Base-by-base conservation (phyloP, 1,139 yeast genomes). In the Saccharomyces hybrid region DNA sequence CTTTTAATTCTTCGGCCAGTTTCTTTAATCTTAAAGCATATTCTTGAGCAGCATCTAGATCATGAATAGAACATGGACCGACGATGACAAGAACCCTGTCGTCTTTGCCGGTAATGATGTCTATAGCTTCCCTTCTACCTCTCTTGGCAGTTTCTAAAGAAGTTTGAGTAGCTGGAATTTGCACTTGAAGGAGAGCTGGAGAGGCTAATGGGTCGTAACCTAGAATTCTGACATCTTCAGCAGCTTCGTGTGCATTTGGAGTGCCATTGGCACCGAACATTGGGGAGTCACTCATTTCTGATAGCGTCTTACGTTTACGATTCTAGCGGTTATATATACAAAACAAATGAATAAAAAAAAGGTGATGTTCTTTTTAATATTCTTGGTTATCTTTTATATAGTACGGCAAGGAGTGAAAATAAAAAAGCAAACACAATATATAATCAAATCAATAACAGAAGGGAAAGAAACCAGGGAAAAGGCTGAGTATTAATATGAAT, bases 51-150 rank as follows among this genome's bases (percentile, higher is more conserved):
- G 95, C 87, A 46, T 78, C 82, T 57, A 95, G 82, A 72, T 93
- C 98, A 71, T 93, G 99, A 65, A 93, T 85, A 32, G 98, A 91
- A 72, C 99, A 93, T 58, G 99, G 99, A 2, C 99, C 96, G 54
- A 93, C 95, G 53, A 85, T 78, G 42, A 90, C 87, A 55, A 93
- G 76, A 56, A 90, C 78, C 69, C 90, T 83, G 79, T 89, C 96
- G 66, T 87, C 91, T 61, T 78, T 75, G 55, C 88, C 87, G 60
- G 79, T 76, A 62, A 91, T 79, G 58, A 91, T 86, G 42, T 81
- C 80, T 57, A 83, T 80, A 52, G 95, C 83, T 49, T 83, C 93
- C 63, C 77, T 78, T 73, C 99, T 83, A 57, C 95, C 96, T 61
- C 75, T 74, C 56, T 84, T 76, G 52, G 93, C 96, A 2, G 88